A percentile compares a stretch with the other conserved stretches of the same genome.
Conservation (phyloP, 192 early-diverging fungal genomes). For the Coemansia nantahalensis region DNA sequence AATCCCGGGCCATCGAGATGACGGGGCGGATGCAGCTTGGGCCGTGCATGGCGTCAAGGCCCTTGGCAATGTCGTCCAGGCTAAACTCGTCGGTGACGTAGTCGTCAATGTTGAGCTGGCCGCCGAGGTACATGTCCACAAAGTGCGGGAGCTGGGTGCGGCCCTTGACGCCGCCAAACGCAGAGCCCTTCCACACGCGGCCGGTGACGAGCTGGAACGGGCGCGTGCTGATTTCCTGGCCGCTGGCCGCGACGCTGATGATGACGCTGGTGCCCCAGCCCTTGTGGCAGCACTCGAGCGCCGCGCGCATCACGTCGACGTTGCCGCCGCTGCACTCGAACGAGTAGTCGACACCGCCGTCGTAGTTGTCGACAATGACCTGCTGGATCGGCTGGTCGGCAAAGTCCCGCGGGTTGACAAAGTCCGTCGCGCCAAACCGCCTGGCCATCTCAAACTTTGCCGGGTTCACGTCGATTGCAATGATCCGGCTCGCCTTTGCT, state of each 20-base stretch:
- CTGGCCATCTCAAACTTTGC: slow-evolving; percentile 76
- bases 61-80: slow-evolving; percentile 88
- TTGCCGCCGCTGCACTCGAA: slow-evolving; percentile 95
- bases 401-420: slow-evolving; percentile 83
- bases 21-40: slow-evolving; percentile 61
- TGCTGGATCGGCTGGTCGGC: slow-evolving; percentile 73
- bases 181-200: slow-evolving; percentile 93
- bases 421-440: slow-evolving; percentile 86
- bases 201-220: slow-evolving; percentile 98
- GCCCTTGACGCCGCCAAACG: slow-evolving; percentile 97
- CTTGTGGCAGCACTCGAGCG: slow-evolving; percentile 88
- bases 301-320: slow-evolving; percentile 89
- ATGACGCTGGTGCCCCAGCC: slow-evolving; percentile 92
- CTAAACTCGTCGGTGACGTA: slow-evolving; percentile 83
- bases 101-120: slow-evolving; percentile 87
- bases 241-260: slow-evolving; percentile 89
- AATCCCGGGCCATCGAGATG: slow-evolving; percentile 37
- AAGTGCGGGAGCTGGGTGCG: slow-evolving; percentile 82
- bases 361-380: slow-evolving; percentile 85
- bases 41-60: slow-evolving; percentile 86
- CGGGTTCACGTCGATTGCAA: slow-evolving; percentile 90
- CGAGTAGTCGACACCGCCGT: slow-evolving; percentile 94
- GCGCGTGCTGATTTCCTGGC: slow-evolving; percentile 89
- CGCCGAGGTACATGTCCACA: slow-evolving; percentile 81
- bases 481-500: slow-evolving; percentile 68